Conservation (phyloP, 192 early-diverging fungal species). For the Backusella sp. region DNA sequence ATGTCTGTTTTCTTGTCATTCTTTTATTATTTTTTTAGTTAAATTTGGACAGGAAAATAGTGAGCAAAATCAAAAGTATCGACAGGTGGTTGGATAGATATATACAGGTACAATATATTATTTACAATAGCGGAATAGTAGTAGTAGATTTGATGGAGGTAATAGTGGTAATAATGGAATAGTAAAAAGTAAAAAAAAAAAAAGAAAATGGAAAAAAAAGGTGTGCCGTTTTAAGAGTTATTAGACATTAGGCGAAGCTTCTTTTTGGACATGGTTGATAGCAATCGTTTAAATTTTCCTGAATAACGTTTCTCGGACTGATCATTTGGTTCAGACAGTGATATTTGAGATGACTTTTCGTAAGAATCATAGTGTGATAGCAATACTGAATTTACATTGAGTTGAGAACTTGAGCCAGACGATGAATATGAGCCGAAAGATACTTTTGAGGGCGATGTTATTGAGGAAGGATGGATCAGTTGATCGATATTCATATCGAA, state of each 20-base stretch:
- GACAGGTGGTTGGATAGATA: background rate
- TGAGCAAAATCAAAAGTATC: background rate
- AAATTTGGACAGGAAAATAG: background rate
- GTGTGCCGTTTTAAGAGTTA: background rate
- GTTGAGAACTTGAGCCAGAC: background rate
- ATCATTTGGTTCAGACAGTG: background rate
- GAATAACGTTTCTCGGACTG: background rate
- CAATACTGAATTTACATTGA: background rate
- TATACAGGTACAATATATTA: background rate
- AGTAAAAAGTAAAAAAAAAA: background rate
- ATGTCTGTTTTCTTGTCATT: background rate
- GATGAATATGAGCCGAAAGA: background rate
- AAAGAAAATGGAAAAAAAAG: background rate
- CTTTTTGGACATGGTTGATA: constrained; percentile 10
- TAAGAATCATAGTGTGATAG: background rate
- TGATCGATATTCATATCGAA: constrained; percentile 18
- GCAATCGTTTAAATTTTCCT: constrained; percentile 1
- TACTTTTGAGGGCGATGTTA: background rate
- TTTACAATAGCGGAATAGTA: background rate
- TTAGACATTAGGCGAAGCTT: background rate
- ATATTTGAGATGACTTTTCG: background rate
- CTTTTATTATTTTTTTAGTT: background rate
- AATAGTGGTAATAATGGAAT: background rate
- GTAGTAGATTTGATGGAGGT: background rate
- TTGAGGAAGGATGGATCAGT: background rate